Evolutionary conservation across 257 asterid species (phyloP), one percentile per base, ranked within the genome.

Genomic region (Sherardia arvensis): DNA sequence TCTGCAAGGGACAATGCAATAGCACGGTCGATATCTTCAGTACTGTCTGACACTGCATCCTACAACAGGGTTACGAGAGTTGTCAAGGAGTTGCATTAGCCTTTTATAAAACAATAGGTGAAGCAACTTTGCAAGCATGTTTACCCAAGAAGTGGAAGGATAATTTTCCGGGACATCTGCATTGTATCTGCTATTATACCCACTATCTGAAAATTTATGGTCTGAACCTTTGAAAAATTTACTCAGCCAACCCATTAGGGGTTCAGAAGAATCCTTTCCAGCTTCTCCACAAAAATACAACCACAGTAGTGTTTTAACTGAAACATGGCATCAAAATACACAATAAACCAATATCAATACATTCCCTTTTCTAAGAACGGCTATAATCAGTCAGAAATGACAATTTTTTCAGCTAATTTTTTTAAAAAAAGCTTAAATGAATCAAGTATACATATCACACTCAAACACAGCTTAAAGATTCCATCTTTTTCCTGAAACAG

Each of bases 1-100:
- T 88, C 94, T 53, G 84, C 77, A 71, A 83, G 89, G 61, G 98
- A 88, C 69, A 86, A 69, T 59, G 98, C 95, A 84, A 91, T 88
- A 60, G 94, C 94, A 58, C 74, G 84, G 71, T 84, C 91, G 64
- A 84, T 79, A 65, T 86, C 94, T 76, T 86, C 98, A 66, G 69
- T 74, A 38, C 14, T 38, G 75, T 88, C 98, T 30, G 83, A 69
- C 65, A 59, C 34, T 62, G 94, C 45, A 74, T 80, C 87, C 97
- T 90, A 71, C 59, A 70, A 18, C 54, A 49, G 59, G 30, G 28
- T 54, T 58, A 43, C 23, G 48, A 57, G 59, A 33, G 20, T 14
- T 10, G 12, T 17, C 17, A 27, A 49, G 22, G 40, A 68, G 60
- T 32, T 32, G 23, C 14, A 23, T 14, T 15, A 2, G 1, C 53